Base-by-base conservation (phyloP, 2,329 filamentous ascomycete species). In the Aureobasidium sp. region DNA sequence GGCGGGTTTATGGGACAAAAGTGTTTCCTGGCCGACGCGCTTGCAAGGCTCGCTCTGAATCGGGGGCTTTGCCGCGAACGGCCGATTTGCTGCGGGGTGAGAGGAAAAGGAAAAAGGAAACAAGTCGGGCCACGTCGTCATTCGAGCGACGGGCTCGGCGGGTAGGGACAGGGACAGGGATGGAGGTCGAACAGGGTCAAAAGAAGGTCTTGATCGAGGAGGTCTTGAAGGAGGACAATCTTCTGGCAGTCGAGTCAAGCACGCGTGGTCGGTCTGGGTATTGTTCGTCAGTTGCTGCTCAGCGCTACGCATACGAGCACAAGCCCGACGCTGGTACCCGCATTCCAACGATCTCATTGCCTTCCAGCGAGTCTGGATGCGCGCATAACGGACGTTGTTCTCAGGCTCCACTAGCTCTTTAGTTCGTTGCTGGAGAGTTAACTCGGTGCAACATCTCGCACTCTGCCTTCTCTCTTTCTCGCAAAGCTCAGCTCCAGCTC, bases 291-390 rank as follows among this genome's bases (percentile, higher is more conserved):
- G 17, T 31, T 17, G 25, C 19, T 4, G 13, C 35, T 23, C 11
- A 25, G 21, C 2, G 40, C 40, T 19, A 29, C n/a, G n/a, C n/a
- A n/a, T n/a, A n/a, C 31, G 31, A 45, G 61, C 54, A 60, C 61
- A 60, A 60, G 50, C 57, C 61, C 50, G 33, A 31, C 15, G 43
- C 55, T 37, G 55, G 47, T 58, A 58, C 54, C 54, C 47, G 54
- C 54, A 62, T 62, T 62, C 61, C 50, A 55, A 62, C 54, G 57
- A 53, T 60, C 45, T 46, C 43, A 47, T 54, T 45, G 23, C 43
- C 43, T 58, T 58, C 29, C 4, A 21, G 55, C 54, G 55, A 47
- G 40, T 59, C 40, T 62, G 54, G 45, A 55, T 60, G 55, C 47
- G 46, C 40, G 57, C 57, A 60, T 43, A 53, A 50, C 43, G 57